Conservation (phyloP, 1,139 yeast species). For the Candida smagusa region DNA sequence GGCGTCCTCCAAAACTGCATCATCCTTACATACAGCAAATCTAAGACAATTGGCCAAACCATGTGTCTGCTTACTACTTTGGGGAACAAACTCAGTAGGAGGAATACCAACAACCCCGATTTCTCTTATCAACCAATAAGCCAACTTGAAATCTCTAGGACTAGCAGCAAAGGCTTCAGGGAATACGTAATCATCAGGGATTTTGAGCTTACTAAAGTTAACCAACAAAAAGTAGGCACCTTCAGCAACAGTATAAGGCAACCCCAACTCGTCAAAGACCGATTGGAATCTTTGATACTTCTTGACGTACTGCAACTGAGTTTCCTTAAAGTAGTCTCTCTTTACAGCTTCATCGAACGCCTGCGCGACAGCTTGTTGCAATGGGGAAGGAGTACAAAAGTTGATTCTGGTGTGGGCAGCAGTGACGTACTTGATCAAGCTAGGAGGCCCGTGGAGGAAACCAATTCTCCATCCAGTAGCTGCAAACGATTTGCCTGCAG, state of each 20-base stretch:
- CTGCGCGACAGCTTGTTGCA: slow-evolving; percentile 86
- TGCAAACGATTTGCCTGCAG: slow-evolving; percentile 96
- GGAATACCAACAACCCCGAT: slow-evolving; percentile 95
- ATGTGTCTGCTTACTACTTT: slow-evolving; percentile 56
- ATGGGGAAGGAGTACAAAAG: slow-evolving; percentile 86
- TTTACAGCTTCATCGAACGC: slow-evolving; percentile 63
- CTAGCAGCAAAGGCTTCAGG: slow-evolving; percentile 63
- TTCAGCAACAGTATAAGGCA: slow-evolving; percentile 86
- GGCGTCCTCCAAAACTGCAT: slow-evolving; percentile 73
- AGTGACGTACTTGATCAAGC: slow-evolving; percentile 73
- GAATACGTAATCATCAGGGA: slow-evolving; percentile 68
- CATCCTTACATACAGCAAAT: slow-evolving; percentile 95
- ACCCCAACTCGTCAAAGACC: slow-evolving; percentile 79
- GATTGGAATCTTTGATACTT: slow-evolving; percentile 71
- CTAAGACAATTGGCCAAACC: slow-evolving; percentile 83
- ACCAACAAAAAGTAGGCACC: slow-evolving; percentile 93
- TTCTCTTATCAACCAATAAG: slow-evolving; percentile 90
- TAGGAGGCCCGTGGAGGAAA: slow-evolving; percentile 88
- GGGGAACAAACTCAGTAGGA: slow-evolving; percentile 84
- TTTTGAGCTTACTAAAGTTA: slow-evolving; percentile 74
- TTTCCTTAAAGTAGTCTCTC: slow-evolving; percentile 63
- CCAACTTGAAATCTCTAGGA: slow-evolving; percentile 82
- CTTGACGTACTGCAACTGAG: slow-evolving; percentile 61
- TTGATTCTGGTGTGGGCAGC: slow-evolving; percentile 93
- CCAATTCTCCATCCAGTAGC: slow-evolving; percentile 99